A percentile compares a stretch with the other conserved stretches of the same genome.
Evolutionary conservation across 371 early-diverging fungal species (phyloP).

Genomic region (Dipsacomyces acuminosporus): DNA sequence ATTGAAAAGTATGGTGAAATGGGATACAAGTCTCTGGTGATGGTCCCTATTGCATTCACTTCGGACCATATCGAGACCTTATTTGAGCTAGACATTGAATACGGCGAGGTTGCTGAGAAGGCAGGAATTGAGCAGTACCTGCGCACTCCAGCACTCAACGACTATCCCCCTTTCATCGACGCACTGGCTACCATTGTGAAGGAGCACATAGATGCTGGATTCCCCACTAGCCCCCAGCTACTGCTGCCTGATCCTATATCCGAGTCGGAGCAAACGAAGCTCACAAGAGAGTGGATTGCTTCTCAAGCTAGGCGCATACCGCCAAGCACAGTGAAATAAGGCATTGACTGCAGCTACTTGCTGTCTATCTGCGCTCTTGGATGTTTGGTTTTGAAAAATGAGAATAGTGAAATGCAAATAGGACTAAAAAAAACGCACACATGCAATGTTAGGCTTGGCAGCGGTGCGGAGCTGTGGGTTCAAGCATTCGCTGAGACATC

Average conservation of each 20-base stretch:
- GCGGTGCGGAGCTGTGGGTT: too few relatives aligned
- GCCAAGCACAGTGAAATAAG: not conserved
- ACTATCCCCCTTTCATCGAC: slow-evolving; percentile 77
- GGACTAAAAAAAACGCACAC: too few relatives aligned
- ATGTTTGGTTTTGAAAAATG: too few relatives aligned
- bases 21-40: slow-evolving; percentile 71
- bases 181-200: slow-evolving; percentile 85
- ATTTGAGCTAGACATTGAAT: slow-evolving; percentile 91
- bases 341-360: too few relatives aligned
- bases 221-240: slow-evolving; percentile 62
- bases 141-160: slow-evolving; percentile 88
- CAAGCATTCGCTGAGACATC: not conserved
- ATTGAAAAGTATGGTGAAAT: slow-evolving; percentile 69
- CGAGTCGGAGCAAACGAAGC: slow-evolving; percentile 65
- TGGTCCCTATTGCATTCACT: slow-evolving; percentile 93
- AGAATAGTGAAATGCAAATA: too few relatives aligned
- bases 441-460: too few relatives aligned
- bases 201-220: slow-evolving; percentile 61
- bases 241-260: slow-evolving; percentile 77
- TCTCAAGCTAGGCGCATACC: slow-evolving; percentile 12
- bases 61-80: slow-evolving; percentile 96
- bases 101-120: slow-evolving; percentile 80
- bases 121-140: slow-evolving; percentile 78
- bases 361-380: too few relatives aligned
- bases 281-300: slow-evolving; percentile 58